Base-by-base conservation (phyloP, 139 green algal species). In the Desmodesmus armatus region DNA sequence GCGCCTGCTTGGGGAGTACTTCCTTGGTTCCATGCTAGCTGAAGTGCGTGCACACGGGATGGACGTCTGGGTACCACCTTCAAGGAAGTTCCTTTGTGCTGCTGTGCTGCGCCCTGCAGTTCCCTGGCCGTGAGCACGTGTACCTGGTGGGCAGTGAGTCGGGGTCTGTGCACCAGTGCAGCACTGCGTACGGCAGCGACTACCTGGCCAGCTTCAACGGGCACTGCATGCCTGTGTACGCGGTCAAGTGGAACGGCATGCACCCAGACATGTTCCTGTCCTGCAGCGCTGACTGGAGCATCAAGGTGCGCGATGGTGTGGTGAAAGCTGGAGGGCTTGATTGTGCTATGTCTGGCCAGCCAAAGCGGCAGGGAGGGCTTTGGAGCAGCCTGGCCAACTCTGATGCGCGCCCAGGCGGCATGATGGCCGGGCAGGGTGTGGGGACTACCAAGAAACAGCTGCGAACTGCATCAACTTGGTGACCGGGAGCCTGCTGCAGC, bases 111-210 rank as follows among this genome's bases (percentile, higher is more conserved):
- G 23, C 11, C 0, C 29, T 74, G 53, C 83, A 91, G 87, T 83
- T 80, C 37, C 33, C 74, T 2, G 75, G 84, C 1, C 85, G 91
- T 43, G 90, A 92, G 47, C 85, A 90, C 81, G 88, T 96, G 27
- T 98, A 98, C 89, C 74, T 98, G 53, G 94, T 98, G 40, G 96
- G 96, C 43, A 97, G 92, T 5, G 95, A 98, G 88, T 93, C 98
- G 87, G 96, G 96, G 27, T 49, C 70, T 23, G 91, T 99, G 13
- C 93, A 97, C 92, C 94, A 96, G 88, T 98, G 96, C 95, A 95
- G 86, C 87, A 97, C 96, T 63, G 94, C 94, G 0, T 97, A 96
- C 90, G 92, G 85, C 82, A 94, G 87, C 5, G 91, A 98, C 86
- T 98, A 97, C 84, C 86, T 98, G 74, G 87, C 93, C 69, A 95